Evolutionary conservation across 1,139 yeast species (phyloP).

Genomic region (Meyerozyma athensensis): DNA sequence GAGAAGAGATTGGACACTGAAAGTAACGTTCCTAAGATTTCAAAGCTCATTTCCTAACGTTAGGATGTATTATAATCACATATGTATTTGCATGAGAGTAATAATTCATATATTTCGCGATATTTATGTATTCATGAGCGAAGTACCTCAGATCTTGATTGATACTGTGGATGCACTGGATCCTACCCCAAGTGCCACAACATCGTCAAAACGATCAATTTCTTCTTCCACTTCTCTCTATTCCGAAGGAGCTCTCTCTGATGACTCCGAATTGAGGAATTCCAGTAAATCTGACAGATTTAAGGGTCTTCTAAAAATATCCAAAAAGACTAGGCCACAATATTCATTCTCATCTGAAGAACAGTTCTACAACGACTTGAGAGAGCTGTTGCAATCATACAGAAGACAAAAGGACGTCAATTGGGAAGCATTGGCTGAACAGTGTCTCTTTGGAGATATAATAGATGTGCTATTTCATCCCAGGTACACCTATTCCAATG

Average conservation of each 20-base stretch:
- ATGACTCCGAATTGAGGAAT: conserved; percentile 6
- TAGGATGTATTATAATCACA: background rate
- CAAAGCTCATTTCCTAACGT: conserved; percentile 23
- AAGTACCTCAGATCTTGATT: conserved; percentile 4
- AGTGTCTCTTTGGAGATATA: conserved; percentile 10
- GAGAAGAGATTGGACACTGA: conserved; percentile 5
- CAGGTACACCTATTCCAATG: background rate
- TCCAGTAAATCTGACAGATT: background rate
- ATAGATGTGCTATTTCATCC: conserved; percentile 6
- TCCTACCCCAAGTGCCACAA: conserved; percentile 1
- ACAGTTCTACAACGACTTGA: background rate
- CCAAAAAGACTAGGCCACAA: background rate
- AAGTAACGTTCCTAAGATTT: conserved; percentile 28
- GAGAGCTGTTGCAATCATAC: background rate
- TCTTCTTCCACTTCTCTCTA: conserved; percentile 11
- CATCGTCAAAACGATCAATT: conserved; percentile 5
- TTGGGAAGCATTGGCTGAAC: conserved; percentile 10
- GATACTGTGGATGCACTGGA: background rate
- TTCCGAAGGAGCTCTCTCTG: conserved; percentile 10
- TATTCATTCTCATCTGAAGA: background rate
- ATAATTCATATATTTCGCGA: conserved; percentile 5
- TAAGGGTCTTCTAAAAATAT: background rate
- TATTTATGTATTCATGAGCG: conserved; percentile 5
- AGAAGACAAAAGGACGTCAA: conserved; percentile 5
- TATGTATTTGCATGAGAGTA: conserved; percentile 2